Conservation (phyloP, 345 rosid genomes). For the Murraya koenigii region DNA sequence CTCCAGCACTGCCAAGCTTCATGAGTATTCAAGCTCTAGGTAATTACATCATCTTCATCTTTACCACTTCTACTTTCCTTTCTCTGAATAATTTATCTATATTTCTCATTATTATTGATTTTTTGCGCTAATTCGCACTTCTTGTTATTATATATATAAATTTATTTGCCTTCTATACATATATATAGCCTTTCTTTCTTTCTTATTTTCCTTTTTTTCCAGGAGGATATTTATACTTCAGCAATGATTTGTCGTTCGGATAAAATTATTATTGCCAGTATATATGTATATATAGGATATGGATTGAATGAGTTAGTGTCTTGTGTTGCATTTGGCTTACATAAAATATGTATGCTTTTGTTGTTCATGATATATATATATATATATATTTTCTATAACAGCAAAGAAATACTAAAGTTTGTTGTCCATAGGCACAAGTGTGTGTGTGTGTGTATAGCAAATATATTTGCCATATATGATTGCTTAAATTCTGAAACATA, state of each 20-base stretch:
- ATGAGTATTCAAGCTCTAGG: slow-evolving; percentile 53
- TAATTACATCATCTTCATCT: slow-evolving; percentile 13
- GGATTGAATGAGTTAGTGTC: not conserved
- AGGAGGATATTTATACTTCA: too few species aligned
- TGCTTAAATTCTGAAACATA: not conserved
- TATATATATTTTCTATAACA: too few species aligned
- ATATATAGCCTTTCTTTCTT: not conserved
- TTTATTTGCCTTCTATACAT: not conserved
- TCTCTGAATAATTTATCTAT: not conserved
- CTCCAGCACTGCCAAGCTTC: slow-evolving; percentile 54
- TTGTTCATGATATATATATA: too few species aligned
- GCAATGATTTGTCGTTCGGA: too few species aligned
- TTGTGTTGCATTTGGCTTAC: not conserved
- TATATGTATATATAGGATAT: not conserved
- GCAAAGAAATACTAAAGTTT: too few species aligned
- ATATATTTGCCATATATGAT: too few species aligned
- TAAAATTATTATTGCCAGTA: too few species aligned
- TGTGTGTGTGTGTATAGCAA: too few species aligned
- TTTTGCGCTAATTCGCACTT: not conserved
- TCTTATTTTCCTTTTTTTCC: not conserved
- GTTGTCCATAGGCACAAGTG: not conserved
- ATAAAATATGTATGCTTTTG: slow-evolving; percentile 9
- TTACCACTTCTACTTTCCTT: not conserved
- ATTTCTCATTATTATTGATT: not conserved
- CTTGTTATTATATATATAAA: not conserved